Base-by-base conservation (phyloP, 352 stramenopile genomes). In the Globisporangium rhizosaccharum region DNA sequence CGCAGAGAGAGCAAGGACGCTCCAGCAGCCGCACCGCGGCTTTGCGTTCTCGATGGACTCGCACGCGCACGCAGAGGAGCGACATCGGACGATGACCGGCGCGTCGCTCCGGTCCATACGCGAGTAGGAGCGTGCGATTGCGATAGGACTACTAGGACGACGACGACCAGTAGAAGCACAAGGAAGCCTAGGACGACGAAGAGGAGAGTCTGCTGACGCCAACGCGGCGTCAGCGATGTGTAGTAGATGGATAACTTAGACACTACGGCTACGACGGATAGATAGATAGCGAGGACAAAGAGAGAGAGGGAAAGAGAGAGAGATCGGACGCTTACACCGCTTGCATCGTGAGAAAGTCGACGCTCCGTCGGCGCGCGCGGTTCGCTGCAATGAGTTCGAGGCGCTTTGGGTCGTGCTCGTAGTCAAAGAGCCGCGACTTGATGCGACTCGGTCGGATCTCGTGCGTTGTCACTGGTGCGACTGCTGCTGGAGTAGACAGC, bases 1-100 rank as follows among this genome's bases (percentile, higher is more conserved):
- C 25, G 47, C 4, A 51, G 53, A 44, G 25, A 37, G 15, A 52
- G 63, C 14, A 78, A 53, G 3, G 30, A 28, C 11, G 26, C 48
- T 73, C 45, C 71, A 72, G 25, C 72, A 68, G 42, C 63, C 56
- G 26, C 84, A 90, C 60, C 72, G 86, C 50, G 82, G 80, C 0
- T 92, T 89, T 67, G 82, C 82, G 12, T 92, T 90, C 64, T 90
- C 80, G 12, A 77, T 71, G 53, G 82, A 90, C 49, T 53, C 69
- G 8, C 71, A 86, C 23, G 76, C 80, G 2, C 73, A 73, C 30
- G 74, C 71, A 2, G 75, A 72, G 17, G 80, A 92, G 60, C 63
- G 75, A 17, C 61, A 76, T 25, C 55, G 86, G 39, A 68, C 78
- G 47, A 83, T 83, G 74, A 76, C 63, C 39, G 71, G 74, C 9